Base-by-base conservation (phyloP, 139 green algal genomes). In the Ostreobium quekettii region DNA sequence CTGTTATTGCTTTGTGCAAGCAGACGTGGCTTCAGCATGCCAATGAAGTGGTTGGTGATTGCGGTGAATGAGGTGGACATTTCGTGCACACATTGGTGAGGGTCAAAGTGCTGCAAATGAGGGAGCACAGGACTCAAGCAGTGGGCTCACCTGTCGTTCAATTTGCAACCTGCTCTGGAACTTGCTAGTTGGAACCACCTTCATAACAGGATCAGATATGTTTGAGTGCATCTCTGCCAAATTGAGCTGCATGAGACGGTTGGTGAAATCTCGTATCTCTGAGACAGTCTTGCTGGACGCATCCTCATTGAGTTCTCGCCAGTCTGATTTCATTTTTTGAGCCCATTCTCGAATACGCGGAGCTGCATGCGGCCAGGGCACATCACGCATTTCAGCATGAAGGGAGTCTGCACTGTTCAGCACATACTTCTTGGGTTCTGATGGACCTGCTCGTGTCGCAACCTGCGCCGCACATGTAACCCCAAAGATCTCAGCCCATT, bases 241-340 rank as follows among this genome's bases (percentile, higher is more conserved):
- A 11, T 38, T 38, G 3, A 68, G n/a, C 26, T 68, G 61, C 36
- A 32, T 68, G 37, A 68, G 26, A 29, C 59, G 42, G 47, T 56
- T 68, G 35, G 61, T 36, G 61, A 68, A 68, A 33, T 68, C 61
- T n/a, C n/a, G 35, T 38, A 68, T 68, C 35, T 68, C 61, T 15
- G 61, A 68, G 7, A 68, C 36, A 6, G 24, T 56, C 36, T n/a
- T 56, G 36, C 61, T 68, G 61, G 11, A 30, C 3, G 61, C 15
- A 26, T 68, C 61, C 53, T 68, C 30, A 6, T 68, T 53, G 36
- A 68, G 49, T 6, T 33, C 30, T 33, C 53, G 61, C 35, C 35
- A 68, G n/a, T 68, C 61, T 5, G 26, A 24, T 11, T 29, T n/a
- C 61, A 68, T 57, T 37, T 68, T 68, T 36, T 68, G 61, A 4